Conservation (phyloP, 2,329 filamentous ascomycete genomes). For the Aspergillus luchuensis region DNA sequence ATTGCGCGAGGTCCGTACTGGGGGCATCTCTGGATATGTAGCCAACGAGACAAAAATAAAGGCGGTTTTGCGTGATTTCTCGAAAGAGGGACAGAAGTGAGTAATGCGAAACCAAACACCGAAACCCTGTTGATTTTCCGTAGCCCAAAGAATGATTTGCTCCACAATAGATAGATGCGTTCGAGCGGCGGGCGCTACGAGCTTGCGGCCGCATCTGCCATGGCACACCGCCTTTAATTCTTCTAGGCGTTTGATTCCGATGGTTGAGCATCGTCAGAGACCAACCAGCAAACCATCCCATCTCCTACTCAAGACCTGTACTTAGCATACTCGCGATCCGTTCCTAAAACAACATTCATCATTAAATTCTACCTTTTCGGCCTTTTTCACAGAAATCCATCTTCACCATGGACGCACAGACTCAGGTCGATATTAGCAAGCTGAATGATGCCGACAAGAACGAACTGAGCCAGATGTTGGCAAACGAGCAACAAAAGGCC, state of each 20-base stretch:
- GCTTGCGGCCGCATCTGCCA: conserved; percentile 8
- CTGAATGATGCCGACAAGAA: conserved; percentile 81
- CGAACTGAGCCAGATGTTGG: conserved; percentile 83
- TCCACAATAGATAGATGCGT: neutral
- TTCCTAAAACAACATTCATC: no score
- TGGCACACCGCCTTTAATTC: conserved; percentile 12
- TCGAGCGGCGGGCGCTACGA: neutral
- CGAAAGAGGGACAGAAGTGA: neutral
- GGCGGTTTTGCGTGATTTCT: neutral
- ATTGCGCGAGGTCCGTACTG: conserved; percentile 60
- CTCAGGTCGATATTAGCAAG: conserved; percentile 65
- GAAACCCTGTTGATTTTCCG: neutral
- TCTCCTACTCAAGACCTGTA: neutral
- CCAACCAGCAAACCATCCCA: neutral
- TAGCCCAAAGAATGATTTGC: neutral
- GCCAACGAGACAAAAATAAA: conserved; percentile 1
- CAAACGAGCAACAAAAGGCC: conserved; percentile 82
- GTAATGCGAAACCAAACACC: neutral
- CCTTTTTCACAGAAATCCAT: neutral
- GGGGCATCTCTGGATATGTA: conserved; percentile 55
- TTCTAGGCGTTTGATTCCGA: neutral
- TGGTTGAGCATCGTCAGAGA: neutral
- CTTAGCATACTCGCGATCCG: neutral
- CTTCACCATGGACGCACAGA: conserved; percentile 38
- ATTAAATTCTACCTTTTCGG: neutral